phyloP scores from a whole-genome alignment of 1,284 basidiomycete genomes.

The Coniferiporia weirii region DNA sequence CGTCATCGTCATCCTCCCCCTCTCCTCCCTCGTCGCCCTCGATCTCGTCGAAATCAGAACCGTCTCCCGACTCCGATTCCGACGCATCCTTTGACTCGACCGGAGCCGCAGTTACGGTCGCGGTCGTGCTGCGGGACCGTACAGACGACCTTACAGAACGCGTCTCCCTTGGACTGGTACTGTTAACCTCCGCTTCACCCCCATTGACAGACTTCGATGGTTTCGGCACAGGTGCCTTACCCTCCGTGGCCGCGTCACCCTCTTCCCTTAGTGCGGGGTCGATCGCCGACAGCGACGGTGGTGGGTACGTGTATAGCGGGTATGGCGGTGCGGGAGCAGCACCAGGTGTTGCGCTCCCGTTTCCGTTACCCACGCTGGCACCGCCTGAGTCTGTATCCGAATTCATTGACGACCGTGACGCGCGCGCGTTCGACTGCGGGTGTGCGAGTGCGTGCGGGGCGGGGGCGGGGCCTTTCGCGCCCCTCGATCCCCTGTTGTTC shows the following conservation, averaged over 20 bases:
- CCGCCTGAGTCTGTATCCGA: too few relatives aligned
- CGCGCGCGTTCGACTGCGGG: background rate
- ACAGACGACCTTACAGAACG: background rate
- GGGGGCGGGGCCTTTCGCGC: background rate
- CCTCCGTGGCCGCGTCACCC: background rate
- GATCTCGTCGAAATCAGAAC: background rate
- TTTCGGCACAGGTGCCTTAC: background rate
- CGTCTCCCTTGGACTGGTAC: background rate
- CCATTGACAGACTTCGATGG: background rate
- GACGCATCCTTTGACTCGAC: background rate
- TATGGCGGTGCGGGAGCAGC: conserved; percentile 1
- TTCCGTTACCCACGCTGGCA: too few relatives aligned
- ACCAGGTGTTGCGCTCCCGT: background rate
- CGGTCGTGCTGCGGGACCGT: background rate
- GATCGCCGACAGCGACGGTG: background rate
- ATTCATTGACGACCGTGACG: background rate
- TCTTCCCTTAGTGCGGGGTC: background rate
- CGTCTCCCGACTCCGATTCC: background rate
- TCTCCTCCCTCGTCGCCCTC: background rate
- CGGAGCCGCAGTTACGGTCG: background rate
- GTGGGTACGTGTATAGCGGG: conserved; percentile 1
- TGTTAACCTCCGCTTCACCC: background rate
- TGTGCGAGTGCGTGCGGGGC: background rate
- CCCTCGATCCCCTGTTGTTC: background rate
- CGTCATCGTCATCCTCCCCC: background rate